Evolutionary conservation across 176 grass and related monocot species (phyloP).

Genomic region (Oryza longistaminata): DNA sequence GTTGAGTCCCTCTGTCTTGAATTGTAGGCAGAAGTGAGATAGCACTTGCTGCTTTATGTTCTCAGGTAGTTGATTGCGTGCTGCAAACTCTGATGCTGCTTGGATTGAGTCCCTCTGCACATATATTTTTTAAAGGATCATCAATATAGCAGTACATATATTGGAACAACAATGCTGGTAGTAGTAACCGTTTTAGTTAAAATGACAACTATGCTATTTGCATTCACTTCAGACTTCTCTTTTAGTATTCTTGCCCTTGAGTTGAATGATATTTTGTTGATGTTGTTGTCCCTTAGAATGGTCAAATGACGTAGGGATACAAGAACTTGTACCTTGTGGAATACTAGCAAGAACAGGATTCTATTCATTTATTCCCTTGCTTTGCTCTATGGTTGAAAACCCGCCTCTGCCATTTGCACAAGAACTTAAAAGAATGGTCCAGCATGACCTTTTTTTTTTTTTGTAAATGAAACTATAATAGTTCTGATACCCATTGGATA

Average conservation of each 20-base stretch:
- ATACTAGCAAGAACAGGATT: constrained; percentile 24
- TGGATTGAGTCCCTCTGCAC: constrained; percentile 87
- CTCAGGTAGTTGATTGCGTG: constrained; percentile 80
- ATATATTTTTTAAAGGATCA: background rate
- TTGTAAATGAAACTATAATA: background rate
- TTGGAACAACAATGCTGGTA: constrained; percentile 27
- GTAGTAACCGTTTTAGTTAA: constrained; percentile 15
- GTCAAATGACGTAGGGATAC: background rate
- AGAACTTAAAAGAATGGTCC: constrained; percentile 20
- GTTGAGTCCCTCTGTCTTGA: constrained; percentile 84
- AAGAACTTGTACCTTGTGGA: constrained; percentile 5
- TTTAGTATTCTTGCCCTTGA: background rate
- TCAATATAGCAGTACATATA: background rate
- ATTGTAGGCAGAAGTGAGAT: constrained; percentile 88
- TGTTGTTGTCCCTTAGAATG: constrained; percentile 19
- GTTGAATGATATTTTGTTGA: constrained; percentile 3
- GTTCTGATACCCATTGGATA: constrained; percentile 12
- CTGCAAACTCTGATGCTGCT: constrained; percentile 71
- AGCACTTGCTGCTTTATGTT: constrained; percentile 79
- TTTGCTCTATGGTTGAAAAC: constrained; percentile 23
- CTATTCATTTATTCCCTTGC: constrained; percentile 3
- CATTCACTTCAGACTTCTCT: constrained; percentile 27
- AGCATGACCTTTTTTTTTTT: background rate
- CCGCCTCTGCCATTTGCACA: background rate
- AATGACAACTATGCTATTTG: background rate